Base-by-base conservation (phyloP, 352 stramenopile species). In the Phytophthora uliginosa region DNA sequence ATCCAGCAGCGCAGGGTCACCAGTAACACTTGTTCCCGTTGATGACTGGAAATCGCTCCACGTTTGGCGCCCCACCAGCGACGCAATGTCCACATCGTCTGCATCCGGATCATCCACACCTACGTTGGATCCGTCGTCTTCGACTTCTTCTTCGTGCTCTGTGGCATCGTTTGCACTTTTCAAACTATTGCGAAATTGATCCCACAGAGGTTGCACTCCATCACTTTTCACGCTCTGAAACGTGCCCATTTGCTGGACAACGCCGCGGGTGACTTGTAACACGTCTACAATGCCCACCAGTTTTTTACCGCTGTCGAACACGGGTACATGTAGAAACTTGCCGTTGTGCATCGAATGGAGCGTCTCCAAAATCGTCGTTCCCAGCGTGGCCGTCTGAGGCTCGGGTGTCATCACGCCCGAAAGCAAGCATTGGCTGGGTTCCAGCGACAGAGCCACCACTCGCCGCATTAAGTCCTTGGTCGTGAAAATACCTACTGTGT, bases 341-440 rank as follows among this genome's bases (percentile, higher is more conserved):
- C 98, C 96, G 54, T 99, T 97, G 76, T 99, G 97, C 96, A 99
- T 99, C 56, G 95, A 98, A 76, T 99, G 97, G 54, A 99, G 80
- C 15, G 97, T 98, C 66, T 99, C 98, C 52, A 99, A 77, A 31
- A 99, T 97, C 22, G 96, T 98, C 26, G 97, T 98, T 64, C 97
- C 89, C 48, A 98, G 81, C 4, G 81, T 91, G 12, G 98, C 97
- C 20, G 87, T 95, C 70, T 99, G 97, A 28, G 97, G 98, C 45
- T 99, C 96, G 8, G 82, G 72, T 6, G 98, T 99, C 97, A 99
- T 99, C 5, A 99, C 95, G 18, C 79, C 81, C 4, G 80, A 90
- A 34, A 99, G 86, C 38, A 83, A 58, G 65, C 92, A 98, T 20
- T 77, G 75, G 28, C 81, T 82, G 20, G 97, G 91, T 38, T 96